Base-by-base conservation (phyloP, 305 asterid species). In the Andrographis paniculata region DNA sequence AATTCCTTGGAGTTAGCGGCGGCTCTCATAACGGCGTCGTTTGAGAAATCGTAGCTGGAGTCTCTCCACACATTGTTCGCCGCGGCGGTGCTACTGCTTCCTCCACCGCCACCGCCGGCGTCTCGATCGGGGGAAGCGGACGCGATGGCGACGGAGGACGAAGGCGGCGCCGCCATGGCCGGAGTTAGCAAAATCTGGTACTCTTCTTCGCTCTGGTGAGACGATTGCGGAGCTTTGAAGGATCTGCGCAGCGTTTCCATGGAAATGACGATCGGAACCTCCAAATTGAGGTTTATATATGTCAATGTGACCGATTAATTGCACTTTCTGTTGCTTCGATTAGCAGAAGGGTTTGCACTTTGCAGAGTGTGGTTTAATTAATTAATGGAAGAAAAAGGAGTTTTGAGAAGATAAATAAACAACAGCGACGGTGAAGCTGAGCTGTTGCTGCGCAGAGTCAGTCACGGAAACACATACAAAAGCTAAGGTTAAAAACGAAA, bases 1-100 rank as follows among this genome's bases (percentile, higher is more conserved):
- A 88, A 88, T 53, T 79, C 87, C 55, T 57, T 59, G 28, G 58
- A 73, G 47, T 17, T 56, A 15, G 70, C 67, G 15, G 82, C 80
- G 43, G 77, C 72, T 44, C 31, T 71, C 84, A 71, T 76, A 0
- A 73, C 77, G 46, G 78, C 67, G 68, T 84, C 95, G 61, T 75
- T 79, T 0, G 94, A 53, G 78, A 77, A 88, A 65, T 84, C 95
- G 70, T 77, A 77, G 48, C 89, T 84, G 12, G 84, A 65, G 50
- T 64, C 93, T 47, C 85, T 67, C 70, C 77, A 67, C 62, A 73
- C 60, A 58, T 56, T 67, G 65, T 17, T 48, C 1, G 54, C 9
- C 6, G 31, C 37, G 43, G 37, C 59, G 22, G 33, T 57, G 13
- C 21, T 52, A 17, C 1, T 44, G 5, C 22, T 23, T 11, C 30